phyloP scores from a whole-genome alignment of 179 eudicot genomes.

The Silene noctiflora region DNA sequence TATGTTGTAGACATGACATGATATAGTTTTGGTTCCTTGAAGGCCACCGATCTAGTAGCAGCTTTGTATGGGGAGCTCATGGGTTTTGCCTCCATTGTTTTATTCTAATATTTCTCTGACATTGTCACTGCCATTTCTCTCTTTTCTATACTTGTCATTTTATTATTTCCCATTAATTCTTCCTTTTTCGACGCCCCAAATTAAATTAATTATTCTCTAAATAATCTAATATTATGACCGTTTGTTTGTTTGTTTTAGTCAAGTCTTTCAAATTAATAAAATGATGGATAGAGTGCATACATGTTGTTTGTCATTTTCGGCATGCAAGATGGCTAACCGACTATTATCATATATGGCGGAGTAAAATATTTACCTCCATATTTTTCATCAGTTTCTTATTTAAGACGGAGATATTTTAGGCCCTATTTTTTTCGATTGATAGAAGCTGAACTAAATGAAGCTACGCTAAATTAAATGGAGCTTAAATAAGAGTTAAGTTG shows the following conservation, averaged over 20 bases:
- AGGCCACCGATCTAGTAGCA: conserved; percentile 6
- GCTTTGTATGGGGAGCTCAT: conserved; percentile 14
- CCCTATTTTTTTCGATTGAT: too few species aligned
- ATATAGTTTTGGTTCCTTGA: conserved; percentile 6
- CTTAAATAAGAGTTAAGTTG: too few species aligned
- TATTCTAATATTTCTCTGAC: neutral
- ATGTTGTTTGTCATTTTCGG: too few species aligned
- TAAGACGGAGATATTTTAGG: too few species aligned
- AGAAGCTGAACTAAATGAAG: too few species aligned
- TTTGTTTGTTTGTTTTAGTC: neutral
- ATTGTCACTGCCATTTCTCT: neutral
- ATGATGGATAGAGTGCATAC: too few species aligned
- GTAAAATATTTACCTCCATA: too few species aligned
- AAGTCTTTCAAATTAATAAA: too few species aligned
- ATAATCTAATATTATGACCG: neutral
- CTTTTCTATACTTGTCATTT: neutral
- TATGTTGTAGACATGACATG: neutral
- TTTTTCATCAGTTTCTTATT: too few species aligned
- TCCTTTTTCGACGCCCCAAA: conserved; percentile 3
- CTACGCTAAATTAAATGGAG: too few species aligned
- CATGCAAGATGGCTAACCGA: too few species aligned
- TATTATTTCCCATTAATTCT: conserved; percentile 9
- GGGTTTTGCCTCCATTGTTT: conserved; percentile 1
- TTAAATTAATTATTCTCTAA: neutral
- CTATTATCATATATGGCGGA: too few species aligned